phyloP scores from a whole-genome alignment of 1,284 basidiomycete genomes.

The Moniliophthora roreri region DNA sequence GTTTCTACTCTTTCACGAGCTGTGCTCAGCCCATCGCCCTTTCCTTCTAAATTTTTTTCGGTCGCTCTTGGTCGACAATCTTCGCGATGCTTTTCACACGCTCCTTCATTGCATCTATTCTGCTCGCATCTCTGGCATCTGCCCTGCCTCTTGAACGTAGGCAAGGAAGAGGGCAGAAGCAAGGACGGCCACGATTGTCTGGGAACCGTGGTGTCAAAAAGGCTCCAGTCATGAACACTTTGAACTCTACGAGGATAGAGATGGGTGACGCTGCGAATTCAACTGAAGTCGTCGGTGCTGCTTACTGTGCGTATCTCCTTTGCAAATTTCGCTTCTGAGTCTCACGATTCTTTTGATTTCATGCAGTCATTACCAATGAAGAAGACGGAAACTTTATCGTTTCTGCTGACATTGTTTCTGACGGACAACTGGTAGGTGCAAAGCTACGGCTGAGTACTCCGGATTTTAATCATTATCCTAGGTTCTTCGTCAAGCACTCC shows the following conservation, averaged over 20 bases:
- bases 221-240: too few species aligned
- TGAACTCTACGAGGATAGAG: constrained; percentile 5
- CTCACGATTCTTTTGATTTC: not conserved
- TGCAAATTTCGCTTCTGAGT: not conserved
- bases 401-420: constrained; percentile 25
- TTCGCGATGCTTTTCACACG: constrained; percentile 7
- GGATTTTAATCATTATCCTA: not conserved
- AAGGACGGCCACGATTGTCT: too few species aligned
- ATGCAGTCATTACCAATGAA: constrained; percentile 35
- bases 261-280: constrained; percentile 1
- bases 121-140: constrained; percentile 1
- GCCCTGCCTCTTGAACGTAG: not conserved
- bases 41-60: not conserved
- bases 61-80: constrained; percentile 5
- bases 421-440: constrained; percentile 28
- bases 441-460: not conserved
- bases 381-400: constrained; percentile 31
- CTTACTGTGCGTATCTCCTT: constrained; percentile 4
- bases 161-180: not conserved
- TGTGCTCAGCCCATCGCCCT: not conserved
- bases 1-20: not conserved
- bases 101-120: constrained; percentile 5
- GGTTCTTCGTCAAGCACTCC: constrained; percentile 4
- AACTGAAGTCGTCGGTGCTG: constrained; percentile 6
- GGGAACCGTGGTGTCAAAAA: too few species aligned